A percentile compares a stretch with the other conserved stretches of the same genome.
phyloP scores from a whole-genome alignment of 768 basidiomycete species.

The Tremella mesenterica region DNA sequence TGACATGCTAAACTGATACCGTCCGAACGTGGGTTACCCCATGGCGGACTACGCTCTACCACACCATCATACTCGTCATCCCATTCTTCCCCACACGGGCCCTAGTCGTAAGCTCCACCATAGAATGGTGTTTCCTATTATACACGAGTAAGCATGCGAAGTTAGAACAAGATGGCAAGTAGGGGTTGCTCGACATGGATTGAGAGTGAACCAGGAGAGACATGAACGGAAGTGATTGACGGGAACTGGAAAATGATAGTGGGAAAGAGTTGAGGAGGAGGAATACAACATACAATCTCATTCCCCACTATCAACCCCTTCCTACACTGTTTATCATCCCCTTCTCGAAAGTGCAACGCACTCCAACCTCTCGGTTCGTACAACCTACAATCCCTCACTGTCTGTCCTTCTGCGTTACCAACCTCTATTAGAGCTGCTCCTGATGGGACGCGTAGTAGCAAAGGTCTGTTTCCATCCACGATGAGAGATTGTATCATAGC shows the following conservation, averaged over 20 bases:
- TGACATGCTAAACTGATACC: constrained; percentile 46
- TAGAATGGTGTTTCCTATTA: too few relatives aligned
- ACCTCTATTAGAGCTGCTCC: constrained; percentile 42
- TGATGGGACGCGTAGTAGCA: constrained; percentile 35
- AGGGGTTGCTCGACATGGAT: too few relatives aligned
- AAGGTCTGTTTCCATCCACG: constrained; percentile 44
- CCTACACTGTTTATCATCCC: constrained; percentile 42
- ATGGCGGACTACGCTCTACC: constrained; percentile 23
- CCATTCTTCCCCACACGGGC: constrained; percentile 46
- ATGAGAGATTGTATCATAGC: constrained; percentile 35
- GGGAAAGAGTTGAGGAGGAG: too few relatives aligned
- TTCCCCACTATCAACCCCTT: constrained; percentile 34
- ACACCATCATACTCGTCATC: constrained; percentile 44
- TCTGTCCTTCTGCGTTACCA: constrained; percentile 42
- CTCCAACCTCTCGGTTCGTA: constrained; percentile 46
- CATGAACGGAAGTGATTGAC: too few relatives aligned
- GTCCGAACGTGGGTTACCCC: constrained; percentile 42
- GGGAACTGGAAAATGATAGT: too few relatives aligned
- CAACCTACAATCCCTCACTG: constrained; percentile 39
- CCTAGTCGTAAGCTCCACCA: constrained; percentile 24
- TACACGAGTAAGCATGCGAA: too few relatives aligned
- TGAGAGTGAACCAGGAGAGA: too few relatives aligned
- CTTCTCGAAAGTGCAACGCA: constrained; percentile 44
- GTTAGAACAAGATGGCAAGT: too few relatives aligned
- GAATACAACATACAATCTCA: constrained; percentile 45